phyloP scores from a whole-genome alignment of 805 yeast genomes.

The Monosporozyma siamensis region DNA sequence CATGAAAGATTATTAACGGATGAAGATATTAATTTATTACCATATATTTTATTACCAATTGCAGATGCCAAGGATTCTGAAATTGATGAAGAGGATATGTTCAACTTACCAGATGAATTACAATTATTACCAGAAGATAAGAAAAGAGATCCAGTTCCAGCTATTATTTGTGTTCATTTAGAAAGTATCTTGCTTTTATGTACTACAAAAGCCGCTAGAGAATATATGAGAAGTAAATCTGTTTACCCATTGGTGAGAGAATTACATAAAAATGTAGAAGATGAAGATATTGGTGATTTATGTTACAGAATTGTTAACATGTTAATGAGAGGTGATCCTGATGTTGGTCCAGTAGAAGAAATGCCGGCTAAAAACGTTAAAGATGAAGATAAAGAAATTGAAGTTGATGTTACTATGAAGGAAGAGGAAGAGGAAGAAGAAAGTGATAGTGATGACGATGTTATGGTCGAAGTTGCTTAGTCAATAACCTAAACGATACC shows the following conservation, averaged over 20 bases:
- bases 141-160: slow-evolving; percentile 59
- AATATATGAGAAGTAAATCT: slow-evolving; percentile 64
- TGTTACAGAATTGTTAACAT: slow-evolving; percentile 82
- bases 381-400: slow-evolving; percentile 38
- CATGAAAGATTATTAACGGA: slow-evolving; percentile 56
- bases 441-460: slow-evolving; percentile 21
- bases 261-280: slow-evolving; percentile 51
- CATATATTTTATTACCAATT: slow-evolving; percentile 73
- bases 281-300: slow-evolving; percentile 48
- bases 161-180: slow-evolving; percentile 60
- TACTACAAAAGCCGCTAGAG: slow-evolving; percentile 67
- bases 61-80: slow-evolving; percentile 64
- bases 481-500: not conserved
- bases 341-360: slow-evolving; percentile 38
- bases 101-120: slow-evolving; percentile 79
- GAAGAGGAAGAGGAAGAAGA: slow-evolving; percentile 22
- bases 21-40: slow-evolving; percentile 61
- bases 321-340: slow-evolving; percentile 83
- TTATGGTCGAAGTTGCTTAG: slow-evolving; percentile 31
- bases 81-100: slow-evolving; percentile 74
- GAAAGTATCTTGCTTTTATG: slow-evolving; percentile 75
- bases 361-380: slow-evolving; percentile 38
- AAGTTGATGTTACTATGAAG: slow-evolving; percentile 37
- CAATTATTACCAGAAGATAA: slow-evolving; percentile 72
- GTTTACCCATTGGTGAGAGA: slow-evolving; percentile 84